These are phyloP conservation scores for Pulveroboletus sp. DNA, from an alignment of 768 basidiomycete species.

Conservation along the genomic window DNA sequence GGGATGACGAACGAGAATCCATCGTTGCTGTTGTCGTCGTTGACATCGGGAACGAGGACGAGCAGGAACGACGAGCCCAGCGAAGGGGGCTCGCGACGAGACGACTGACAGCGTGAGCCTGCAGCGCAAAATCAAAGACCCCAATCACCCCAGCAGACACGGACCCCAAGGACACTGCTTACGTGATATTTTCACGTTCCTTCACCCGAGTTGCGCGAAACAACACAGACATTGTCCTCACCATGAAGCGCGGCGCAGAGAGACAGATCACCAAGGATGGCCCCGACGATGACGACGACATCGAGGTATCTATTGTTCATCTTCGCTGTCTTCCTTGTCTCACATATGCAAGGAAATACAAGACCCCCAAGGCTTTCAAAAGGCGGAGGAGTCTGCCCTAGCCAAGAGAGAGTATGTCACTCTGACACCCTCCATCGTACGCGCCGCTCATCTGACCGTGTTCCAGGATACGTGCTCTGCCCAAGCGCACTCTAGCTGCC, in stretches of 20 bases:
- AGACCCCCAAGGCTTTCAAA: slow-evolving; percentile 45
- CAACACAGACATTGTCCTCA: slow-evolving; percentile 2
- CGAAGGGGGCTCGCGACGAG: not conserved
- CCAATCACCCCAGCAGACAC: not conserved
- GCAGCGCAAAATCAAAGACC: not conserved
- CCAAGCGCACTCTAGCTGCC: slow-evolving; percentile 40
- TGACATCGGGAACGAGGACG: slow-evolving; percentile 41
- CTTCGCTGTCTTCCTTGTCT: not conserved
- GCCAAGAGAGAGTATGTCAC: slow-evolving; percentile 52
- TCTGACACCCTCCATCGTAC: not conserved
- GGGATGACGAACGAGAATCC: slow-evolving; percentile 68
- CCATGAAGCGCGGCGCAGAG: slow-evolving; percentile 75
- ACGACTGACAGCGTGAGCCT: not conserved
- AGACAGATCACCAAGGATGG: slow-evolving; percentile 61
- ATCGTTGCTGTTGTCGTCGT: slow-evolving; percentile 48
- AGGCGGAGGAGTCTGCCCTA: slow-evolving; percentile 55
- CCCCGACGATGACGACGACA: slow-evolving; percentile 35
- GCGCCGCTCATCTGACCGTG: slow-evolving; percentile 7
- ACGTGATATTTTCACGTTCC: slow-evolving; percentile 18
- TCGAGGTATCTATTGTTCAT: slow-evolving; percentile 22
- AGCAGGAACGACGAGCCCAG: slow-evolving; percentile 4
- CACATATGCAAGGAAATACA: slow-evolving; percentile 36
- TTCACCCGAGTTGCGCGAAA: not conserved
- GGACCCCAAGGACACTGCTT: slow-evolving; percentile 19
- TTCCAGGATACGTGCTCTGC: slow-evolving; percentile 60